Conservation (phyloP, 768 basidiomycete genomes). For the Tricholoma bakamatsutake region DNA sequence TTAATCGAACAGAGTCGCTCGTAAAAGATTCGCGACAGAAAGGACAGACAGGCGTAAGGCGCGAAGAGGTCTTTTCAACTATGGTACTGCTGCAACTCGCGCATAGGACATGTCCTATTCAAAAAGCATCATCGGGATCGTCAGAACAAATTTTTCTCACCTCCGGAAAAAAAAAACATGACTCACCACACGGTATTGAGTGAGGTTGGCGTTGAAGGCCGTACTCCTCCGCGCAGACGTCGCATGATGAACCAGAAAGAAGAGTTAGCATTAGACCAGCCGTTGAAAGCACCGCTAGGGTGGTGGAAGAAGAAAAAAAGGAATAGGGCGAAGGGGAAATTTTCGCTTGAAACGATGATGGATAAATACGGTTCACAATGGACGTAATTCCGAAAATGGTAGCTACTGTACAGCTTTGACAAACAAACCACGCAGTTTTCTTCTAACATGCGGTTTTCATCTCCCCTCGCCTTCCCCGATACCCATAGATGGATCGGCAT, state of each 20-base stretch:
- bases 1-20: conserved; percentile 60
- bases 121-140: background rate
- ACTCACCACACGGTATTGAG: conserved; percentile 76
- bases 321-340: conserved; percentile 42
- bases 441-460: conserved; percentile 14
- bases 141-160: conserved; percentile 11
- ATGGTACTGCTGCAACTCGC: conserved; percentile 73
- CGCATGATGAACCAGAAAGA: conserved; percentile 76
- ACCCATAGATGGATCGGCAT: conserved; percentile 14
- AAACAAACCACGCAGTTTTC: conserved; percentile 19
- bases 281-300: conserved; percentile 37
- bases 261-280: conserved; percentile 72
- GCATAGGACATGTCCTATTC: conserved; percentile 75
- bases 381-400: conserved; percentile 30
- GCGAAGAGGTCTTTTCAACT: conserved; percentile 71
- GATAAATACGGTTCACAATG: conserved; percentile 40
- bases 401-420: conserved; percentile 18
- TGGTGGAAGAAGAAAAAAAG: conserved; percentile 31
- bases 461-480: conserved; percentile 2
- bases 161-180: conserved; percentile 16
- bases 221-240: conserved; percentile 87
- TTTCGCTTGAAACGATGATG: conserved; percentile 36
- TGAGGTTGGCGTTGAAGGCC: conserved; percentile 69
- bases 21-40: conserved; percentile 79
- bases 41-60: conserved; percentile 71